Conservation (phyloP, 257 asterid genomes). For the Paraleonurus japonicus region DNA sequence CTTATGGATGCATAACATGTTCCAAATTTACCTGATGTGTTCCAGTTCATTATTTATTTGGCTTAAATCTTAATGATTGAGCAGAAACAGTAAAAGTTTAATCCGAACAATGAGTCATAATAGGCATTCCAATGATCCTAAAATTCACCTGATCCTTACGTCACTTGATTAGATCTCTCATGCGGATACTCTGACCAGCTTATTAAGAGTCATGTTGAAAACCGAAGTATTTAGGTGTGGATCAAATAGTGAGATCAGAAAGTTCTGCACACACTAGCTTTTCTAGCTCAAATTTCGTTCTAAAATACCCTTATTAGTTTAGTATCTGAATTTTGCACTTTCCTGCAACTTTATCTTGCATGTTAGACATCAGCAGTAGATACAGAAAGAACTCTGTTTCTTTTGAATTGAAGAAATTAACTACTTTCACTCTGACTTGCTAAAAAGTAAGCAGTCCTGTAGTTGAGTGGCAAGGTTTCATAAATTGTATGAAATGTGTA, state of each 20-base stretch:
- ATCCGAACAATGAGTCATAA: neutral
- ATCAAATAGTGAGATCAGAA: neutral
- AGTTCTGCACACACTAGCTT: neutral
- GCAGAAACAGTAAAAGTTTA: neutral
- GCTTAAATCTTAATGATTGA: constrained; percentile 3
- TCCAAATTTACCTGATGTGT: neutral
- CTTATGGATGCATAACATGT: constrained; percentile 1
- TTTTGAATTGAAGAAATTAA: neutral
- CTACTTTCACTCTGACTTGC: neutral
- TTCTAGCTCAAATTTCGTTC: neutral
- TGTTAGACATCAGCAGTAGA: neutral
- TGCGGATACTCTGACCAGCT: neutral
- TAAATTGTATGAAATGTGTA: neutral
- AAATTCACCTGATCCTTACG: neutral
- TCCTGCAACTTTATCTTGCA: neutral
- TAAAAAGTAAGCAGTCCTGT: neutral
- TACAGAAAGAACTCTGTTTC: constrained; percentile 1
- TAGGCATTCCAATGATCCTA: neutral
- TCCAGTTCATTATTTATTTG: neutral
- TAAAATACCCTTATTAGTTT: neutral
- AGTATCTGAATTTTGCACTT: neutral
- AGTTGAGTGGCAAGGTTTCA: neutral
- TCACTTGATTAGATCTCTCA: neutral
- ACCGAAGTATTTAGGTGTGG: neutral
- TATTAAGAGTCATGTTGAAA: neutral